phyloP scores from a whole-genome alignment of 2,329 filamentous ascomycete species.

The Hymenoscyphus fraxineus region DNA sequence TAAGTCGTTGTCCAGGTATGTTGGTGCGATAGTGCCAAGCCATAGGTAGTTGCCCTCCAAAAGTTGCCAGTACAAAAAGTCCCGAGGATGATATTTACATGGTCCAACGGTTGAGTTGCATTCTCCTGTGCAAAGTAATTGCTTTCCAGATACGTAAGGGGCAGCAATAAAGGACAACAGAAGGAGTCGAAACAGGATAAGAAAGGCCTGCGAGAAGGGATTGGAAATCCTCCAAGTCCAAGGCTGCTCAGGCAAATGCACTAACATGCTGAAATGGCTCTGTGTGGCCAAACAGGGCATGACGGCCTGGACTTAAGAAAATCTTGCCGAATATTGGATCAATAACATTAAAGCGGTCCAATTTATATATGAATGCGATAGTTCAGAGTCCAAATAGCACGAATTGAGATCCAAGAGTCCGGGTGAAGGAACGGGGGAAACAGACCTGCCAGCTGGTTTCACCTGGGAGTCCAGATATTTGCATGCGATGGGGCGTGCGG shows the following conservation, averaged over 20 bases:
- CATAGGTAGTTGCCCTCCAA: conserved; percentile 31
- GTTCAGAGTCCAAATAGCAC: conserved; percentile 37
- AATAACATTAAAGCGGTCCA: conserved; percentile 33
- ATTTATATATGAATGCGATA: conserved; percentile 27
- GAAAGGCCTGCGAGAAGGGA: conserved; percentile 30
- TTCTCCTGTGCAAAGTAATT: conserved; percentile 26
- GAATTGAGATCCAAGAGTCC: conserved; percentile 38
- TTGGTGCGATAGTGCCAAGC: conserved; percentile 30
- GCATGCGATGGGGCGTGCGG: conserved; percentile 94
- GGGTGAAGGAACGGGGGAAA: conserved; percentile 57
- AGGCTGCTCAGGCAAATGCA: conserved; percentile 36
- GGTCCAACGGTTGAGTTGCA: conserved; percentile 30
- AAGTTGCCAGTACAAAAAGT: conserved; percentile 29
- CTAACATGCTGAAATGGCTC: conserved; percentile 32
- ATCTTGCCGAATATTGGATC: conserved; percentile 24
- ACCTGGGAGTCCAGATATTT: conserved; percentile 91
- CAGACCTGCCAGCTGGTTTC: conserved; percentile 99
- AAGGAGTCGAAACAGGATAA: conserved; percentile 33
- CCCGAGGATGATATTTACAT: conserved; percentile 27
- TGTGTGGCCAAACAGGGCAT: conserved; percentile 27
- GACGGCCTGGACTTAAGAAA: conserved; percentile 32
- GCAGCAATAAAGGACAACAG: conserved; percentile 31
- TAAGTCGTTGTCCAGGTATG: conserved; percentile 60
- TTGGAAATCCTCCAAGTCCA: conserved; percentile 29
- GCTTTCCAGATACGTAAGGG: conserved; percentile 30